Evolutionary conservation across 805 yeast genomes (phyloP).

Genomic region (Saturnispora quitensis): DNA sequence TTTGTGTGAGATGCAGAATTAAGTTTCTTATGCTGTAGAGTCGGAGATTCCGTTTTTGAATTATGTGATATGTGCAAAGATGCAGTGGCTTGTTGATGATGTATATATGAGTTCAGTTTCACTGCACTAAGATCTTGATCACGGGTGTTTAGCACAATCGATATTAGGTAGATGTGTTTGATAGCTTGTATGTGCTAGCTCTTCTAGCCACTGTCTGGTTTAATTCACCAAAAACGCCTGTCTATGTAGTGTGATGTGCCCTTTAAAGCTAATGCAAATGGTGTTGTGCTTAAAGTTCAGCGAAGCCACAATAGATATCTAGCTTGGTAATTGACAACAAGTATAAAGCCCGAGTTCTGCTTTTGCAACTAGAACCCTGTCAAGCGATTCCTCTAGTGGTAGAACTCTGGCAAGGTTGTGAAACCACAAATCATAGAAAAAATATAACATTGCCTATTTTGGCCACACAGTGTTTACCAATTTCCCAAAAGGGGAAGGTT

Average conservation of each 20-base stretch:
- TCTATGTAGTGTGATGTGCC: neutral
- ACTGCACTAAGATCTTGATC: too few species aligned
- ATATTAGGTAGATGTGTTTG: neutral
- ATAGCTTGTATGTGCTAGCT: neutral
- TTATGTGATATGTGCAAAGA: neutral
- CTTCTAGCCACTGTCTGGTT: neutral
- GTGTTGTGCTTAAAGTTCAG: neutral
- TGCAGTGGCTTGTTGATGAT: neutral
- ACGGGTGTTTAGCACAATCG: too few species aligned
- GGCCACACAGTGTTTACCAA: constrained; percentile 10
- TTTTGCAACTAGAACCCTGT: neutral
- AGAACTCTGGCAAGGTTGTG: neutral
- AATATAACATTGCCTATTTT: neutral
- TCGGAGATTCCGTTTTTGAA: neutral
- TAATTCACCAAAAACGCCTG: neutral
- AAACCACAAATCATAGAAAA: neutral
- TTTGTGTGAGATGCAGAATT: neutral
- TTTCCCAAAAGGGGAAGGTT: constrained; percentile 14
- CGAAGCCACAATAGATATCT: neutral
- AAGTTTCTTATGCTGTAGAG: neutral
- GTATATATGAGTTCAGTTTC: neutral
- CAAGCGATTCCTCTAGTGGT: neutral
- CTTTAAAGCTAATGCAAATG: neutral
- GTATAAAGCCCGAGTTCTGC: constrained; percentile 11
- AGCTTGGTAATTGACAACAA: neutral